These are phyloP conservation scores for Candida schatavii DNA, from an alignment of 805 yeast genomes.

Conservation along the genomic window DNA sequence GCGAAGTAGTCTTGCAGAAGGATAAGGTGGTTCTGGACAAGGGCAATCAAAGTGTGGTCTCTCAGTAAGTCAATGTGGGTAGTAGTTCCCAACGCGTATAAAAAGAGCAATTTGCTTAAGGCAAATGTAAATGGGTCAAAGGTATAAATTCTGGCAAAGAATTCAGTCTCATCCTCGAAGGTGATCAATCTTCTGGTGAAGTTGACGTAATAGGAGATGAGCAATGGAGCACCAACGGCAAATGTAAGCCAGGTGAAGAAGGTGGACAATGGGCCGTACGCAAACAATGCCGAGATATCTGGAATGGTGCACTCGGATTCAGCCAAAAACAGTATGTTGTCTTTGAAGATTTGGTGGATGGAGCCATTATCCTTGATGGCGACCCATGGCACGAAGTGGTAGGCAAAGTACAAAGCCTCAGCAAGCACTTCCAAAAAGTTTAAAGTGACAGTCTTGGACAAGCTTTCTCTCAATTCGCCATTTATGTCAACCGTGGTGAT, in stretches of 20 bases:
- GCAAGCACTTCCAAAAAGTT: constrained; percentile 27
- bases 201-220: constrained; percentile 50
- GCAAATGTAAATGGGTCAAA: constrained; percentile 57
- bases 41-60: constrained; percentile 22
- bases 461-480: constrained; percentile 37
- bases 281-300: constrained; percentile 35
- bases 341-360: constrained; percentile 35
- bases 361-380: constrained; percentile 32
- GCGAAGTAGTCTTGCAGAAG: constrained; percentile 37
- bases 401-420: constrained; percentile 31
- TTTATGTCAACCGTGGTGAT: constrained; percentile 32
- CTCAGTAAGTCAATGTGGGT: constrained; percentile 25
- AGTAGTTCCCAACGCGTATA: constrained; percentile 35
- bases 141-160: constrained; percentile 36
- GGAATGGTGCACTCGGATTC: constrained; percentile 24
- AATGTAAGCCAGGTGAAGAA: constrained; percentile 39
- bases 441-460: constrained; percentile 36
- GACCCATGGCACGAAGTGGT: constrained; percentile 33
- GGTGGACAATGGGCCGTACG: constrained; percentile 27
- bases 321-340: constrained; percentile 24
- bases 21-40: constrained; percentile 28
- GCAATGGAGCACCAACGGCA: constrained; percentile 40
- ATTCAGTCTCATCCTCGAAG: constrained; percentile 31
- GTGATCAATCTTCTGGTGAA: constrained; percentile 43
- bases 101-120: constrained; percentile 43